Evolutionary conservation across 106 monocot genomes (phyloP).

Genomic region (Allium sativum): DNA sequence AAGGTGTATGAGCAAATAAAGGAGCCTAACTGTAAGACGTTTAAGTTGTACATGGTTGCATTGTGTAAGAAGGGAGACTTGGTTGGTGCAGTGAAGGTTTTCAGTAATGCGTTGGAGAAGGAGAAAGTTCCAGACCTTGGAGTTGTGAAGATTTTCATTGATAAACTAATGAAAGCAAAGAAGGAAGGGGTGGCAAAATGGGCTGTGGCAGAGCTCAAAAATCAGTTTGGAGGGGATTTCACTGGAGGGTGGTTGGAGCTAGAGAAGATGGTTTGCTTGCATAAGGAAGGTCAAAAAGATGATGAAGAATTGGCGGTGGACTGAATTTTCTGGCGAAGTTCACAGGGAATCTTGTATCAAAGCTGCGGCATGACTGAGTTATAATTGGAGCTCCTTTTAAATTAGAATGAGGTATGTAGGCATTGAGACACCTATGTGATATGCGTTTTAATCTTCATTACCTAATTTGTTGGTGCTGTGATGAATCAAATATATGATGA

Average conservation of each 20-base stretch:
- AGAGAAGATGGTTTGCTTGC: conserved; percentile 45
- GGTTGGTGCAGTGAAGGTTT: conserved; percentile 25
- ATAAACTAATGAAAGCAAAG: conserved; percentile 38
- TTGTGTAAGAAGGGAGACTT: conserved; percentile 46
- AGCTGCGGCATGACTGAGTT: too few species aligned
- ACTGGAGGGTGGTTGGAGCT: conserved; percentile 30
- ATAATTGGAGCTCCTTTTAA: too few species aligned
- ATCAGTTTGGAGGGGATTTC: conserved; percentile 34
- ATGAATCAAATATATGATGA: too few species aligned
- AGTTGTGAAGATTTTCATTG: conserved; percentile 25
- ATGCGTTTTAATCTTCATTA: too few species aligned
- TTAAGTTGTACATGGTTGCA: conserved; percentile 19
- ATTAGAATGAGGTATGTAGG: too few species aligned
- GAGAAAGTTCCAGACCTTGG: conserved; percentile 50
- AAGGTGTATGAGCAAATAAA: conserved; percentile 30
- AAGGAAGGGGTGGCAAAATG: conserved; percentile 34
- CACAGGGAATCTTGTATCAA: too few species aligned
- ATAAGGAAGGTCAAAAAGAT: not conserved
- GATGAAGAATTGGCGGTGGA: not conserved
- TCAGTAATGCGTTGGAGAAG: conserved; percentile 29
- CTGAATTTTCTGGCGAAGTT: too few species aligned
- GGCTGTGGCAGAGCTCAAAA: conserved; percentile 27
- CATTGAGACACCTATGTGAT: too few species aligned
- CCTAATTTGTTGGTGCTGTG: too few species aligned
- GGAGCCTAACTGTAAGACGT: conserved; percentile 35